Percentiles rank a stretch among this genome's conserved stretches.
Conservation (phyloP, 768 basidiomycete species). For the Boletellus emodensis region DNA sequence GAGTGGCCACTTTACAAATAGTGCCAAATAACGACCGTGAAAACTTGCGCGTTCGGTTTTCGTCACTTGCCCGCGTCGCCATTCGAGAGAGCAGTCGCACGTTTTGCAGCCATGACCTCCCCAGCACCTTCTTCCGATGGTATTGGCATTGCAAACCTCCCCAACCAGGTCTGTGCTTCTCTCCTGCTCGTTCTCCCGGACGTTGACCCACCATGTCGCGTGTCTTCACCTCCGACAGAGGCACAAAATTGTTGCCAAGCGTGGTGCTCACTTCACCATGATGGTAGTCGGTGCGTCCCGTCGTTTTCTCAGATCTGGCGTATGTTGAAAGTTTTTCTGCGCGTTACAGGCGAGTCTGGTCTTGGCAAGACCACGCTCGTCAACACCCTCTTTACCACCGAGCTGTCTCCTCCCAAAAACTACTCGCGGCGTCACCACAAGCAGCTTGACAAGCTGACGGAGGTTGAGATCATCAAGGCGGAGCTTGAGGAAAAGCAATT, state of each 20-base stretch:
- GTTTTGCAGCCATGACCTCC: constrained; percentile 23
- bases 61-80: constrained; percentile 15
- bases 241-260: constrained; percentile 99
- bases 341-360: constrained; percentile 80
- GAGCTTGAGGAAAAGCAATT: constrained; percentile 99
- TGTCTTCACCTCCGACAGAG: constrained; percentile 47
- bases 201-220: not conserved
- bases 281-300: constrained; percentile 86
- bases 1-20: constrained; percentile 26
- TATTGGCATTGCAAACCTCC: constrained; percentile 94
- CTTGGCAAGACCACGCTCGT: constrained; percentile 96
- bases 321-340: not conserved
- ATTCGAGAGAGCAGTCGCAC: constrained; percentile 13
- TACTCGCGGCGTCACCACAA: constrained; percentile 86
- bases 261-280: constrained; percentile 95
- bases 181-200: not conserved
- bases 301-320: not conserved
- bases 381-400: constrained; percentile 98
- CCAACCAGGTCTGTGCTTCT: constrained; percentile 79
- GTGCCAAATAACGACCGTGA: constrained; percentile 21
- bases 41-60: constrained; percentile 23
- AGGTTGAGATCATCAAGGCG: constrained; percentile 98
- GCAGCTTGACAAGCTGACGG: constrained; percentile 97
- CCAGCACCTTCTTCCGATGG: constrained; percentile 53
- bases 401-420: constrained; percentile 89